Evolutionary conservation across 2,329 filamentous ascomycete species (phyloP).

Genomic region (Ophiostoma piceae): DNA sequence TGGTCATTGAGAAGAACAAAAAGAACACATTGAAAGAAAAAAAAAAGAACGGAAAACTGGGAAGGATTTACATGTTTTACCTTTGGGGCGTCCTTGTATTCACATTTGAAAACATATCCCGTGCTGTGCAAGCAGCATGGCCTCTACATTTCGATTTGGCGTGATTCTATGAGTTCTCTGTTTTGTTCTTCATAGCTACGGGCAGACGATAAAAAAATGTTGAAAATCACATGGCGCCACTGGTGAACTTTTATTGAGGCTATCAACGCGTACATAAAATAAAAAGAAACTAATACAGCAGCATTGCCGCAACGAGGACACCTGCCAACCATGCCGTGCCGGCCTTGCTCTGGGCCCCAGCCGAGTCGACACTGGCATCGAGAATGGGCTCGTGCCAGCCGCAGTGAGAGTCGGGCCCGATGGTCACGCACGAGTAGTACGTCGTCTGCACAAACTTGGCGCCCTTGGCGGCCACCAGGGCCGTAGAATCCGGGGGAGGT

Average conservation of each 20-base stretch:
- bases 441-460: conserved; percentile 36
- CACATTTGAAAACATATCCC: conserved; percentile 16
- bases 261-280: too few species aligned
- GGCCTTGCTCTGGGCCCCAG: not conserved
- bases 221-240: not conserved
- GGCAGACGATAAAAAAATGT: not conserved
- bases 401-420: conserved; percentile 35
- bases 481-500: not conserved
- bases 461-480: conserved; percentile 16
- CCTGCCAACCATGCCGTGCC: not conserved
- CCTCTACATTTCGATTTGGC: conserved; percentile 1
- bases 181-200: not conserved
- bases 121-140: conserved; percentile 16
- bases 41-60: conserved; percentile 5
- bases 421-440: conserved; percentile 37
- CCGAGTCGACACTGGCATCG: conserved; percentile 24
- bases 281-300: not conserved
- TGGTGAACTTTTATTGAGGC: not conserved
- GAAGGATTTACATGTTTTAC: conserved; percentile 17
- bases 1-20: conserved; percentile 4
- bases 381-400: conserved; percentile 39
- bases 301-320: not conserved
- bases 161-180: not conserved
- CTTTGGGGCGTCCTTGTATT: conserved; percentile 18
- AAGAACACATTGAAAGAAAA: not conserved